Base-by-base conservation (phyloP, 2,329 filamentous ascomycete genomes). In the Fusarium musae region DNA sequence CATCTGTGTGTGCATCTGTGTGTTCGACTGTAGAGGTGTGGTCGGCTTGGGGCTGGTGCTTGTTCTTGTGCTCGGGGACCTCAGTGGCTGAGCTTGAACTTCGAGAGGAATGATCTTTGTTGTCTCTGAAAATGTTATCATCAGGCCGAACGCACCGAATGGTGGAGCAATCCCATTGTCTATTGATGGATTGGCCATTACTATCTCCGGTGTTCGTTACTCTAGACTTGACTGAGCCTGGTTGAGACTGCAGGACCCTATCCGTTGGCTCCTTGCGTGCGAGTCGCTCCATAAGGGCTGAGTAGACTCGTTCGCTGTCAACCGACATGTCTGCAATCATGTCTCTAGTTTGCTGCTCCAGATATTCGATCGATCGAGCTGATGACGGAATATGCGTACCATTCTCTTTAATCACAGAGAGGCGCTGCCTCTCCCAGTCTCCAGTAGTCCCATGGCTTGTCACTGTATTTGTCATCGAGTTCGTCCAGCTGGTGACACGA, bases 401-500 rank as follows among this genome's bases (percentile, higher is more conserved):
- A 64, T 85, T 85, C 78, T 92, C 91, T 50, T 88, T 88, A 77
- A 93, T 92, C 30, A 91, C 85, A 4, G 90, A 91, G n/a, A 93
- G 81, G 3, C 89, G 86, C 75, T 92, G 87, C 23, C 83, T 79
- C 66, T 89, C 84, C 84, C 87, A 82, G 67, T 88, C 85, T 3
- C 78, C 81, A 61, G 78, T 77, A 9, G 56, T 65, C 23, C 66
- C 81, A 49, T 85, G 66, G 79, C 82, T 89, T 10, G 86, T 81
- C 6, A 88, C 86, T 6, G 88, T 90, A 63, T 87, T 87, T 4
- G 86, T 84, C 3, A 88, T 89, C 1, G 92, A 93, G 69, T 90
- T 89, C 9, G 88, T 88, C 92, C 92, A 94, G 79, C 92, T 94
- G 4, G 92, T 93, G 57, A 93, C 89, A 28, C 92, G 84, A n/a